Conservation (phyloP, 768 basidiomycete genomes). For the Tylopilus sp. region DNA sequence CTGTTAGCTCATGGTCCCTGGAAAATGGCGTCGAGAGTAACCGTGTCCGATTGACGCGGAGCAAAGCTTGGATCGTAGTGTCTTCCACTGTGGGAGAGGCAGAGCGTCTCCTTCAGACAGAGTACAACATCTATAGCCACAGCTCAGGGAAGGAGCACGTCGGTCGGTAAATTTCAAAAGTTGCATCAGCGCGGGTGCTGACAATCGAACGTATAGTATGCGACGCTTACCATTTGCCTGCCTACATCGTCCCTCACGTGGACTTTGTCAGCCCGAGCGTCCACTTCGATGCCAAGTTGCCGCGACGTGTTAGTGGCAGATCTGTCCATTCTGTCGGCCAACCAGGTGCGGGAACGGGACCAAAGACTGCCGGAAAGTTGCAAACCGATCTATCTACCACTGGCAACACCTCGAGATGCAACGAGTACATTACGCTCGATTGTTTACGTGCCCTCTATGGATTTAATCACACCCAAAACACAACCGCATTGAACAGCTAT, state of each 20-base stretch:
- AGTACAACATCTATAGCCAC: constrained; percentile 34
- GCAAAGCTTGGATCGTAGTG: constrained; percentile 28
- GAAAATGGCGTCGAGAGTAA: constrained; percentile 22
- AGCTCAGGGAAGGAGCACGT: constrained; percentile 25
- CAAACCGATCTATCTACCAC: neutral
- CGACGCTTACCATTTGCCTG: constrained; percentile 33
- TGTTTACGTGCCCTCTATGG: constrained; percentile 32
- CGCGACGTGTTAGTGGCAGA: constrained; percentile 11
- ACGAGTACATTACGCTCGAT: constrained; percentile 28
- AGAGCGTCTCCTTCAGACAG: constrained; percentile 31
- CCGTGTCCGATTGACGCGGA: constrained; percentile 20
- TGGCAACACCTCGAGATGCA: constrained; percentile 19
- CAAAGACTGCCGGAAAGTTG: constrained; percentile 20
- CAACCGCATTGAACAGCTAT: constrained; percentile 11
- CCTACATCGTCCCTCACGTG: constrained; percentile 29
- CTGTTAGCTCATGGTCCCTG: constrained; percentile 30
- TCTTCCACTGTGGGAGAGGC: constrained; percentile 21
- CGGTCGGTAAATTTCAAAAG: constrained; percentile 18
- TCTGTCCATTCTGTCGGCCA: constrained; percentile 15
- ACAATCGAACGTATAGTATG: constrained; percentile 23
- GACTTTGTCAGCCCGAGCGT: constrained; percentile 34
- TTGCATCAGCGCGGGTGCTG: neutral
- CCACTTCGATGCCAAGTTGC: constrained; percentile 29
- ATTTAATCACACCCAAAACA: constrained; percentile 11
- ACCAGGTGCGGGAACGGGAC: constrained; percentile 9